Conservation (phyloP, 2,329 filamentous ascomycete species). For the Epichloe bromicola region DNA sequence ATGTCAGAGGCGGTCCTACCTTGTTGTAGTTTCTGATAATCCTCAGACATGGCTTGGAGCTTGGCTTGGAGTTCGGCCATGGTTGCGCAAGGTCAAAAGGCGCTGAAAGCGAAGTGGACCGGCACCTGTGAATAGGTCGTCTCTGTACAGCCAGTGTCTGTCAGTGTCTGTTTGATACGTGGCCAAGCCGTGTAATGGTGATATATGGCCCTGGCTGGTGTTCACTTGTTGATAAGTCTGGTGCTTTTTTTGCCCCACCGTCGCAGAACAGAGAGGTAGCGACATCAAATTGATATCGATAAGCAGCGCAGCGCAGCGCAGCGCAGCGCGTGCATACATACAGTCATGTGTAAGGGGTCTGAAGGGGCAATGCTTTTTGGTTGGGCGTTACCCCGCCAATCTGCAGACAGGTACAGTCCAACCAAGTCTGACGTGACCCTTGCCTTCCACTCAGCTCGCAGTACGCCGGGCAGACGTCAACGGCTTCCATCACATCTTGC, state of each 20-base stretch:
- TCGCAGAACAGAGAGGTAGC: neutral
- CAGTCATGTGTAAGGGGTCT: neutral
- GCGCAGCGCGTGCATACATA: neutral
- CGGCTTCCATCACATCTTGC: neutral
- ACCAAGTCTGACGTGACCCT: slow-evolving; percentile 1
- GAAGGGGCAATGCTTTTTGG: neutral
- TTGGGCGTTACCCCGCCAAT: slow-evolving; percentile 27
- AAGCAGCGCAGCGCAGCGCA: neutral
- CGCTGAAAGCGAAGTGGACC: neutral
- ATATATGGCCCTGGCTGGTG: too few relatives aligned
- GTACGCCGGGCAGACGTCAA: neutral
- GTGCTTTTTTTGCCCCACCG: neutral
- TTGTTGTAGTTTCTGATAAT: slow-evolving; percentile 77
- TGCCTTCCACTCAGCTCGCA: neutral
- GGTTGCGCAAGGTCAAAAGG: neutral
- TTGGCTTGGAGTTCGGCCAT: slow-evolving; percentile 66
- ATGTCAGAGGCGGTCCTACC: slow-evolving; percentile 35
- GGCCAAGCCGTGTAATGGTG: neutral
- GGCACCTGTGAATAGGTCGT: neutral
- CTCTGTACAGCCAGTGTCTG: neutral
- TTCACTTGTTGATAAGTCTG: too few relatives aligned
- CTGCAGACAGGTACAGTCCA: neutral
- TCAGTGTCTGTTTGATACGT: neutral
- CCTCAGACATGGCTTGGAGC: slow-evolving; percentile 72
- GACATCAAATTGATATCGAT: neutral